Conservation (phyloP, 208 protist species). For the Crithidia bombi region DNA sequence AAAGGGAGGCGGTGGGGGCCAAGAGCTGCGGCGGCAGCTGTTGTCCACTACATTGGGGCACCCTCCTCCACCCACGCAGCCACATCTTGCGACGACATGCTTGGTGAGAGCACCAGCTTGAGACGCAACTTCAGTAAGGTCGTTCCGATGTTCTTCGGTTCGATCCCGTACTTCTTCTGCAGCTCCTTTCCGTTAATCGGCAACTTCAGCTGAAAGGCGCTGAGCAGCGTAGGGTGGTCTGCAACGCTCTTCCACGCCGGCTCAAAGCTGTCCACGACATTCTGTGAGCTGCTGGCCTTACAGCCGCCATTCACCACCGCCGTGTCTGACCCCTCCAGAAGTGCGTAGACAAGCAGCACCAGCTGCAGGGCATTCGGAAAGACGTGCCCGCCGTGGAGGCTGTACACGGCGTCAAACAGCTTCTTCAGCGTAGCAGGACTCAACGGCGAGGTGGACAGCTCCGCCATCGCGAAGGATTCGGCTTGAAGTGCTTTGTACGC, state of each 20-base stretch:
- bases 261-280: constrained; percentile 13
- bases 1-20: no score
- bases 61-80: constrained; percentile 27
- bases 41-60: neutral
- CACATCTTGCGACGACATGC: constrained; percentile 23
- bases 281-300: neutral
- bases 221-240: constrained; percentile 46
- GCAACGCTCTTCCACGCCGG: constrained; percentile 44
- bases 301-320: neutral
- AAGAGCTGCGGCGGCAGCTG: no score
- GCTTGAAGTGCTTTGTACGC: constrained; percentile 56
- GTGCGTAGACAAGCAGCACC: constrained; percentile 62
- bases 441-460: constrained; percentile 24
- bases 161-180: constrained; percentile 42
- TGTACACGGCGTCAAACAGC: constrained; percentile 58
- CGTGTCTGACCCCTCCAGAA: constrained; percentile 35
- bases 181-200: constrained; percentile 79
- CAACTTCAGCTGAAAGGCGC: constrained; percentile 45
- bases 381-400: constrained; percentile 63
- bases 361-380: constrained; percentile 50
- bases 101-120: constrained; percentile 60
- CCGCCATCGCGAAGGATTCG: constrained; percentile 31
- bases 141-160: constrained; percentile 52
- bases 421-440: constrained; percentile 34
- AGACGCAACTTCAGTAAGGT: constrained; percentile 57